Percentiles rank a stretch among this genome's conserved stretches.
Conservation (phyloP, 2,329 filamentous ascomycete genomes). For the Didymosphaeria variabile region DNA sequence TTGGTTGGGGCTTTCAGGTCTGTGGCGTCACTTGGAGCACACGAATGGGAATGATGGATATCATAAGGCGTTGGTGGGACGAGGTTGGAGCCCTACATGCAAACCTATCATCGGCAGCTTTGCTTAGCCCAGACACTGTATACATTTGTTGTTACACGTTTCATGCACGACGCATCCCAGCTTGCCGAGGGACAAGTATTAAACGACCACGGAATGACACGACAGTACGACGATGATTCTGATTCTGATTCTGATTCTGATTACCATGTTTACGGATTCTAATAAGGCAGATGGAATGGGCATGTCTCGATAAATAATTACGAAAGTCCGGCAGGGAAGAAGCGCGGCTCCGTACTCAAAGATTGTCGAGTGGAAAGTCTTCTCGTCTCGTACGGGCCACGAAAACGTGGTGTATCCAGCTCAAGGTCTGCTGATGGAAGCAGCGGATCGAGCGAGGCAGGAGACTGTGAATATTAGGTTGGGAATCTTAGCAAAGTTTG, state of each 20-base stretch:
- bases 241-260: no score
- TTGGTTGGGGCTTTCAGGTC: not conserved
- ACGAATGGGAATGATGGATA: not conserved
- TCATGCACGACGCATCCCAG: not conserved
- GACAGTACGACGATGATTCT: no score
- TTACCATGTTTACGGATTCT: no score
- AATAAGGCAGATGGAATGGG: not conserved
- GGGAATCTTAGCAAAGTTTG: not conserved
- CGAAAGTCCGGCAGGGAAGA: constrained; percentile 42
- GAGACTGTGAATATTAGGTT: constrained; percentile 33
- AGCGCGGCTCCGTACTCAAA: constrained; percentile 52
- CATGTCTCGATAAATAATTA: constrained; percentile 52
- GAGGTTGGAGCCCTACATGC: not conserved
- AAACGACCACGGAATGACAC: no score
- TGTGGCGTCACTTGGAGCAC: not conserved
- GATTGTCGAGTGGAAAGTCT: constrained; percentile 42
- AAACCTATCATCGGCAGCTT: not conserved
- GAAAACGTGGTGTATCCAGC: constrained; percentile 45
- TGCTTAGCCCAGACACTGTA: not conserved
- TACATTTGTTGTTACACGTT: not conserved
- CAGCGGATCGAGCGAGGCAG: constrained; percentile 51
- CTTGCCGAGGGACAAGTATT: no score
- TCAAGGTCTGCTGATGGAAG: constrained; percentile 46
- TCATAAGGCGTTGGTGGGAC: not conserved
- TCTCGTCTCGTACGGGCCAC: constrained; percentile 50